Base-by-base conservation (phyloP, 2,329 filamentous ascomycete genomes). In the Arthroderma sp. region DNA sequence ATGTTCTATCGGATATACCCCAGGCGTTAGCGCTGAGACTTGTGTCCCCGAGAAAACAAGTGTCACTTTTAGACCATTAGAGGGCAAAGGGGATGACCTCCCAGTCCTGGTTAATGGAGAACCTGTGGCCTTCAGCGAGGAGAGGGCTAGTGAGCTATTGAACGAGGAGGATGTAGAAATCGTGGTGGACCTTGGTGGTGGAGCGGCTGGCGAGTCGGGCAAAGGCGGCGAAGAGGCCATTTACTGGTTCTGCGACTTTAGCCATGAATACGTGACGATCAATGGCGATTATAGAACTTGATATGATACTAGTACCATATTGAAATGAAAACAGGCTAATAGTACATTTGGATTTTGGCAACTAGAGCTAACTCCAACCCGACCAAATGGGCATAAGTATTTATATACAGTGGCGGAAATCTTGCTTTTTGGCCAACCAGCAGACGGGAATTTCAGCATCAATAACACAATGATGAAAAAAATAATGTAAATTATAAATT, bases 1-100 rank as follows among this genome's bases (percentile, higher is more conserved):
- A 29, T 96, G 91, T 63, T 89, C 91, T 1, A 87, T 88, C 4
- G 91, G 91, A 3, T 96, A 96, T 61, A 71, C 75, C 0, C 72
- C 73, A 48, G 64, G 64, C 54, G 62, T 74, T 55, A 66, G 44
- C 31, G 53, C 57, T 1, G 64, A 62, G 0, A 64, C 64, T 6
- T 67, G 81, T 15, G 62, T 73, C 1, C 75, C 76, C 1, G 63
- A 69, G 41, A 66, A 68, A 39, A 80, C 76, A 5, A 76, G 70
- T 50, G 77, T 81, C 5, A 74, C 70, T 53, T 81, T 82, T 58
- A 65, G 77, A 6, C 77, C 78, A 1, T 64, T 69, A 0, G 73
- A 78, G 51, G 75, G 73, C 0, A 22, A 22, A 22, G 75, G 70
- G 44, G 67, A 68, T 39, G 68, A 74, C 48, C 58, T 81, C 52